Conservation (phyloP, 352 stramenopile genomes). For the Globisporangium perplexum region DNA sequence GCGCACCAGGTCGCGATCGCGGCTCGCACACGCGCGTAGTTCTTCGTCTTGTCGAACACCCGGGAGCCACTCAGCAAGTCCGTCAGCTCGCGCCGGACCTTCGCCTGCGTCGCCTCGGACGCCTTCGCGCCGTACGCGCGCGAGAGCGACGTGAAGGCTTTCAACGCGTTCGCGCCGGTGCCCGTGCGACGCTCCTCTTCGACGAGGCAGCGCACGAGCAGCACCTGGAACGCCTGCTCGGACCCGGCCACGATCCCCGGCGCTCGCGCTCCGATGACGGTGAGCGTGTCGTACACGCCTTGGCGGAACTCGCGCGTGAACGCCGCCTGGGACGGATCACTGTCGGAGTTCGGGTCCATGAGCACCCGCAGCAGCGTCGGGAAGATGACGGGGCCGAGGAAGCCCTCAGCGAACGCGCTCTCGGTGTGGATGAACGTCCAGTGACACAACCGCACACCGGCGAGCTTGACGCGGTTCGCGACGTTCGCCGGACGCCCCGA, state of each 20-base stretch:
- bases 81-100: slow-evolving; percentile 44
- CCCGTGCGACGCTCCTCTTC: slow-evolving; percentile 46
- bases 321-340: slow-evolving; percentile 28
- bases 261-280: slow-evolving; percentile 31
- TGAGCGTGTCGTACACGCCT: slow-evolving; percentile 55
- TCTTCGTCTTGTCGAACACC: slow-evolving; percentile 50
- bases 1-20: slow-evolving; percentile 58
- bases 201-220: slow-evolving; percentile 54
- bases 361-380: slow-evolving; percentile 58
- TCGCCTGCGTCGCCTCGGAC: slow-evolving; percentile 20
- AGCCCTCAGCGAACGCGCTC: slow-evolving; percentile 27
- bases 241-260: slow-evolving; percentile 39
- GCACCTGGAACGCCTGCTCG: slow-evolving; percentile 67
- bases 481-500: slow-evolving; percentile 38
- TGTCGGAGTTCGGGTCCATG: slow-evolving; percentile 56
- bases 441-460: slow-evolving; percentile 44
- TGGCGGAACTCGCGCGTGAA: slow-evolving; percentile 55
- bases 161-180: slow-evolving; percentile 52
- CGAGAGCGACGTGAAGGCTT: slow-evolving; percentile 50
- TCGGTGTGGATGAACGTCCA: slow-evolving; percentile 56
- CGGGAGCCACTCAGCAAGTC: slow-evolving; percentile 49
- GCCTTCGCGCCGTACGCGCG: slow-evolving; percentile 30
- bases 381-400: slow-evolving; percentile 64
- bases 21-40: slow-evolving; percentile 56
- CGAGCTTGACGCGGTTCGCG: slow-evolving; percentile 56